phyloP scores from a whole-genome alignment of 768 basidiomycete genomes.

The Pleurotus sapidus region DNA sequence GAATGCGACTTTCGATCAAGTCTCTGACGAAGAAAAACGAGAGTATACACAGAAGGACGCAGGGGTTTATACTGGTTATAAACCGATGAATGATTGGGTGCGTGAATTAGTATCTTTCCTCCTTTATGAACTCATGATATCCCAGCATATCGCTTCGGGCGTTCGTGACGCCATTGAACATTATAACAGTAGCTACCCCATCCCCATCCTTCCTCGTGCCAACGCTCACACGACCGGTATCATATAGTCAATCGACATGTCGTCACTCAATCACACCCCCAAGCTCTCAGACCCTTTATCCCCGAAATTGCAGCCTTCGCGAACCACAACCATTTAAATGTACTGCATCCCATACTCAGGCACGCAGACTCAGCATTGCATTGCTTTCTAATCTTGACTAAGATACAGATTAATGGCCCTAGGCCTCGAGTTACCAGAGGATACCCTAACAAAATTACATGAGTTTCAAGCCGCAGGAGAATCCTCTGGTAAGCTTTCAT shows the following conservation, averaged over 20 bases:
- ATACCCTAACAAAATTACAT: constrained; percentile 45
- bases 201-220: too few species aligned
- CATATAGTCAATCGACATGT: constrained; percentile 49
- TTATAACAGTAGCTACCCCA: constrained; percentile 32
- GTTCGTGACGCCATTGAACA: constrained; percentile 42
- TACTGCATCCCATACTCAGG: constrained; percentile 49
- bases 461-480: constrained; percentile 38
- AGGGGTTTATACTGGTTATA: constrained; percentile 53
- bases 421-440: constrained; percentile 54
- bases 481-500: constrained; percentile 30
- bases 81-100: constrained; percentile 48
- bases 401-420: constrained; percentile 41
- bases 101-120: background rate
- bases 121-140: background rate
- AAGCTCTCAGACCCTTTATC: constrained; percentile 44
- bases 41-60: constrained; percentile 35
- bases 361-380: constrained; percentile 9
- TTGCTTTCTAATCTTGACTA: background rate
- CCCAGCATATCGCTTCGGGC: constrained; percentile 36
- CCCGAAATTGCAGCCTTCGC: constrained; percentile 51
- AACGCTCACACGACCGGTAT: too few species aligned
- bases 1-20: constrained; percentile 37
- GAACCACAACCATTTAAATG: constrained; percentile 48
- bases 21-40: constrained; percentile 39
- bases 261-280: constrained; percentile 46